Evolutionary conservation across 495 filamentous ascomycete species (phyloP).

Genomic region (Trichoderma gamsii): DNA sequence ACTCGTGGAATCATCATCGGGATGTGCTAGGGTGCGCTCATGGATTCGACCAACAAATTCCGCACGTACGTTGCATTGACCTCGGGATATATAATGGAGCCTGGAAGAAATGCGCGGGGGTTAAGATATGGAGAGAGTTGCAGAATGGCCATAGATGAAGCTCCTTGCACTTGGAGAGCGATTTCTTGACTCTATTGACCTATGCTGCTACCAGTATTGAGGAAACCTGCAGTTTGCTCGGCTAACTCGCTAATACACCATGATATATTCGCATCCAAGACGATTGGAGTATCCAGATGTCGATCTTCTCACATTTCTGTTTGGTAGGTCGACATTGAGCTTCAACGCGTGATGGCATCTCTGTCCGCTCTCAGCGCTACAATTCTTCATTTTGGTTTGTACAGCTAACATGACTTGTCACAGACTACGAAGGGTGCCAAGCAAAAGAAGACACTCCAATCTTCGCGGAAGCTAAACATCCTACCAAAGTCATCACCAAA

Average conservation of each 20-base stretch:
- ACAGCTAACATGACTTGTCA: neutral
- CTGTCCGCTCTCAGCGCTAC: neutral
- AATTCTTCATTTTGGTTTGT: neutral
- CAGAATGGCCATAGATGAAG: too few species aligned
- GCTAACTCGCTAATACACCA: neutral
- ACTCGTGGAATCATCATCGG: neutral
- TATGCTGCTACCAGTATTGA: too few species aligned
- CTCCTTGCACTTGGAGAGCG: too few species aligned
- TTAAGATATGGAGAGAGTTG: too few species aligned
- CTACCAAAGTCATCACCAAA: slow-evolving; percentile 43
- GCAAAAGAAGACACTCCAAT: slow-evolving; percentile 23
- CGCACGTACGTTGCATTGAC: neutral
- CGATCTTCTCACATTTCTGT: slow-evolving; percentile 17
- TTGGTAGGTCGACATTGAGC: slow-evolving; percentile 5
- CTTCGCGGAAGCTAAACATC: slow-evolving; percentile 42
- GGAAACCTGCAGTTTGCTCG: too few species aligned
- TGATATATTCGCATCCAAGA: slow-evolving; percentile 14
- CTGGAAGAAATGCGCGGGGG: too few species aligned
- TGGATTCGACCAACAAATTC: neutral
- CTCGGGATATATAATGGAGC: too few species aligned
- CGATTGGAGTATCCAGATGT: neutral
- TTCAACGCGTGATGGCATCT: neutral
- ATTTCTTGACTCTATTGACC: too few species aligned
- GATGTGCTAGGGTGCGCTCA: neutral
- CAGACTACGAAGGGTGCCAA: neutral